Percentiles rank a stretch among this genome's conserved stretches.
Conservation (phyloP, 129 eudicot species). For the Rutidosis leptorrhynchoides region DNA sequence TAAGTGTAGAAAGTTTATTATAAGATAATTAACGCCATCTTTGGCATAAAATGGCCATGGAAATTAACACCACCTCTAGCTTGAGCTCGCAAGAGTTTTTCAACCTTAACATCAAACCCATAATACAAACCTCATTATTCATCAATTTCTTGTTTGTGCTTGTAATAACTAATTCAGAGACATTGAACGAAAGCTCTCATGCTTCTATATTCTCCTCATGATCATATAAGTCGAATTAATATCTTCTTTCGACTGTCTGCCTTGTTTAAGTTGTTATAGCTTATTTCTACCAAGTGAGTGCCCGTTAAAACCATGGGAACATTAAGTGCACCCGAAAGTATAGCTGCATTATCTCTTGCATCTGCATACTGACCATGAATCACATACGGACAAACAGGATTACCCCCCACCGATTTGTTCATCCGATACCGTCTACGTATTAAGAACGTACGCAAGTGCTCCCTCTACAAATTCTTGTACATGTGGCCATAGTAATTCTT, state of each 20-base stretch:
- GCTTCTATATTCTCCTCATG: slow-evolving; percentile 87
- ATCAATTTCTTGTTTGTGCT: slow-evolving; percentile 87
- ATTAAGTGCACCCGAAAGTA: slow-evolving; percentile 89
- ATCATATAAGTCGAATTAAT: slow-evolving; percentile 81
- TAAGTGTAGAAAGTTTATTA: no score
- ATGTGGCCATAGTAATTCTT: slow-evolving; percentile 82
- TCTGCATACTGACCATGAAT: slow-evolving; percentile 95
- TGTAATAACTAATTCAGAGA: slow-evolving; percentile 89
- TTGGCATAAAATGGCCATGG: slow-evolving; percentile 90
- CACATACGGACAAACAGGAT: slow-evolving; percentile 92
- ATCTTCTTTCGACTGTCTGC: slow-evolving; percentile 89
- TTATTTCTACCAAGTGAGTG: slow-evolving; percentile 94
- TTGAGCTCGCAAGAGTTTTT: slow-evolving; percentile 79
- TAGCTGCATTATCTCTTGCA: slow-evolving; percentile 95
- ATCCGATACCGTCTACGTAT: slow-evolving; percentile 75
- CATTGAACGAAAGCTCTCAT: slow-evolving; percentile 83
- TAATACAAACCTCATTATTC: slow-evolving; percentile 93
- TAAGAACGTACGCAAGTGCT: slow-evolving; percentile 80
- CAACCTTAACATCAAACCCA: slow-evolving; percentile 92
- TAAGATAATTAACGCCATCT: slow-evolving; percentile 71
- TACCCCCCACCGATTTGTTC: slow-evolving; percentile 86
- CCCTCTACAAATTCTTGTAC: slow-evolving; percentile 92
- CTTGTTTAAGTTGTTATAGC: slow-evolving; percentile 85
- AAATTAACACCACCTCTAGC: slow-evolving; percentile 72
- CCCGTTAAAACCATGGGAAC: slow-evolving; percentile 97